Conservation (phyloP, 305 asterid genomes). For the Fraxinus dipetala region DNA sequence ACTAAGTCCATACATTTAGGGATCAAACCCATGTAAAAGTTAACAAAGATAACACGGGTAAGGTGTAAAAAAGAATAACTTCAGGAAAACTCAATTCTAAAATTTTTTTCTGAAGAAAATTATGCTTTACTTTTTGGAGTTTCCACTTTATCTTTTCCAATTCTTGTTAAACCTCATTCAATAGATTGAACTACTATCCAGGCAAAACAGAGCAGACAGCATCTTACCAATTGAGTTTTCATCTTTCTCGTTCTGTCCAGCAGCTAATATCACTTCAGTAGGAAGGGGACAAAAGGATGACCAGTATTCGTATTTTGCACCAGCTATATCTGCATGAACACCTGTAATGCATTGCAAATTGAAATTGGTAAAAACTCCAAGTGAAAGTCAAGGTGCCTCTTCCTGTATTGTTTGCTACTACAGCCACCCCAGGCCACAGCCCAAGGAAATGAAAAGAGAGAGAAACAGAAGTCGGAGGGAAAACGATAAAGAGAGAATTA, state of each 20-base stretch:
- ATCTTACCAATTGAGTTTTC: slow-evolving; percentile 46
- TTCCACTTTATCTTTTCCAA: neutral
- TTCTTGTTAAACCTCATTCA: neutral
- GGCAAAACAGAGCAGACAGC: slow-evolving; percentile 4
- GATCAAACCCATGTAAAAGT: neutral
- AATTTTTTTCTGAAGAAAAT: neutral
- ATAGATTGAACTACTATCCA: slow-evolving; percentile 2
- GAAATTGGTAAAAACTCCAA: neutral
- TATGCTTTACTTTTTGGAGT: neutral
- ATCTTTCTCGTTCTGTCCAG: slow-evolving; percentile 64
- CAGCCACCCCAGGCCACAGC: neutral
- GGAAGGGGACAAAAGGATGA: slow-evolving; percentile 65
- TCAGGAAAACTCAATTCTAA: neutral
- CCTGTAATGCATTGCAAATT: slow-evolving; percentile 40
- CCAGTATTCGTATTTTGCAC: slow-evolving; percentile 74
- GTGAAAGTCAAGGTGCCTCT: neutral
- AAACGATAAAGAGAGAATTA: neutral
- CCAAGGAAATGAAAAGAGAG: neutral
- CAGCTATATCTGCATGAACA: slow-evolving; percentile 73
- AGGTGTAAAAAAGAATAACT: neutral
- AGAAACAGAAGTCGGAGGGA: neutral
- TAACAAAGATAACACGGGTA: neutral
- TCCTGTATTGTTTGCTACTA: neutral
- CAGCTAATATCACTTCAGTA: slow-evolving; percentile 63
- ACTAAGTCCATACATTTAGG: neutral